Evolutionary conservation across 2,329 filamentous ascomycete species (phyloP), one percentile per base, ranked within the genome.

Genomic region (Epichloe hybrida): DNA sequence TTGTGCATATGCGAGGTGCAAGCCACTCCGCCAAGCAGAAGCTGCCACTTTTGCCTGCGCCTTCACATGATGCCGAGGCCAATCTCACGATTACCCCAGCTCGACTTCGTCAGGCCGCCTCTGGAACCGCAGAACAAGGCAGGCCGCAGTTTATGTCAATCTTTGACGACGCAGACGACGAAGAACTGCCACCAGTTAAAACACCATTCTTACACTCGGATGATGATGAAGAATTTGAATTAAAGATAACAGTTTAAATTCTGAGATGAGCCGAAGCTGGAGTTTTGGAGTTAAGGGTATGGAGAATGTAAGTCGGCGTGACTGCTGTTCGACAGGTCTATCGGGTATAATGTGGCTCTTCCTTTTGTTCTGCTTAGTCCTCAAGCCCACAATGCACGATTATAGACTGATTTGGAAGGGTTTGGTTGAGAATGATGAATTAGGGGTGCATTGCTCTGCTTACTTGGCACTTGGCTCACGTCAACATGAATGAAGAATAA

Each of bases 141-240:
- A 71, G 68, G 23, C 75, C 78, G 0, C 69, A 73, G 3, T 81
- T 82, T 57, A 64, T 80, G 43, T 74, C 72, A 13, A 78, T 82
- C 21, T 83, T 83, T 58, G 73, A 80, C 23, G 72, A 74, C 6
- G 69, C 73, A n/a, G 17, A 17, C 17, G 65, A 69, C 13, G 67
- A 66, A 12, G 58, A 67, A 43, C 59, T 68, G 56, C 54, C 62
- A 46, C 58, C 59, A 61, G 52, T 62, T 20, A 55, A 48, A 27
- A 50, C 47, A 1, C 61, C 60, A 12, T 56, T 58, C 39, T 50
- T 54, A 4, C 41, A 56, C 20, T 60, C 56, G 0, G 63, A 76
- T 7, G 74, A 76, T 4, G 75, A 78, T n/a, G 72, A 72, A 6
- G 73, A 77, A 34, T 81, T 82, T 57, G 72, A 81, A 61, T 63